phyloP scores from a whole-genome alignment of 2,329 filamentous ascomycete species.

The Scedosporium dehoogii region DNA sequence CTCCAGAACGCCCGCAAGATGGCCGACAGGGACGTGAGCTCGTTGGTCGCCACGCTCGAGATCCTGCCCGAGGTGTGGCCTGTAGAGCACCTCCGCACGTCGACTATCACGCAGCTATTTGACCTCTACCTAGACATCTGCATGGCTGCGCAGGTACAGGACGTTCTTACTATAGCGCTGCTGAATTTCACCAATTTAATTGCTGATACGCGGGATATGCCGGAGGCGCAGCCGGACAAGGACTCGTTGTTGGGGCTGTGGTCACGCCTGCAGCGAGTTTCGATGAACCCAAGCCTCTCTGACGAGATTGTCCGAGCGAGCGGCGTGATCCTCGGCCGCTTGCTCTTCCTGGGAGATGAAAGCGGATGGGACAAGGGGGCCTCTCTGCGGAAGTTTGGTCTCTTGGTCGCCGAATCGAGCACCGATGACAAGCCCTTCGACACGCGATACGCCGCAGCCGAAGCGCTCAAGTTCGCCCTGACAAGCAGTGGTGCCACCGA shows the following conservation, averaged over 20 bases:
- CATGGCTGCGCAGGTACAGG: conserved; percentile 25
- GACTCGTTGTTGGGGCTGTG: conserved; percentile 21
- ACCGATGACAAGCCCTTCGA: conserved; percentile 51
- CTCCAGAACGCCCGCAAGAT: conserved; percentile 3
- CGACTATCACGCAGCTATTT: conserved; percentile 23
- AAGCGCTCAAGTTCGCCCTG: conserved; percentile 45
- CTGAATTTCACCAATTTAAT: conserved; percentile 35
- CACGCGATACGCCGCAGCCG: conserved; percentile 49
- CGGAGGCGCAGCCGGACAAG: conserved; percentile 19
- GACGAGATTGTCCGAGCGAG: conserved; percentile 39
- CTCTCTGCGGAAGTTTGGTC: conserved; percentile 31
- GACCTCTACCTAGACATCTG: conserved; percentile 33
- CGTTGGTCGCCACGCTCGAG: conserved; percentile 26
- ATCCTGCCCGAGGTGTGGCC: conserved; percentile 21
- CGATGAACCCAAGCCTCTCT: conserved; percentile 36
- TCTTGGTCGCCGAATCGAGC: conserved; percentile 37
- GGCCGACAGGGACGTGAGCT: conserved; percentile 7
- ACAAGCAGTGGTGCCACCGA: conserved; percentile 6
- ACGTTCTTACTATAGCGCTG: conserved; percentile 37
- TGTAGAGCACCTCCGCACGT: conserved; percentile 13
- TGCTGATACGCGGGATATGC: conserved; percentile 22
- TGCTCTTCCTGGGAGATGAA: conserved; percentile 14
- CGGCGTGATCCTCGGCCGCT: conserved; percentile 31
- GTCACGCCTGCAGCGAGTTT: conserved; percentile 24
- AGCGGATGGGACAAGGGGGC: neutral